Evolutionary conservation across 441 rosid species (phyloP).

Genomic region (Pelargonium australe): DNA sequence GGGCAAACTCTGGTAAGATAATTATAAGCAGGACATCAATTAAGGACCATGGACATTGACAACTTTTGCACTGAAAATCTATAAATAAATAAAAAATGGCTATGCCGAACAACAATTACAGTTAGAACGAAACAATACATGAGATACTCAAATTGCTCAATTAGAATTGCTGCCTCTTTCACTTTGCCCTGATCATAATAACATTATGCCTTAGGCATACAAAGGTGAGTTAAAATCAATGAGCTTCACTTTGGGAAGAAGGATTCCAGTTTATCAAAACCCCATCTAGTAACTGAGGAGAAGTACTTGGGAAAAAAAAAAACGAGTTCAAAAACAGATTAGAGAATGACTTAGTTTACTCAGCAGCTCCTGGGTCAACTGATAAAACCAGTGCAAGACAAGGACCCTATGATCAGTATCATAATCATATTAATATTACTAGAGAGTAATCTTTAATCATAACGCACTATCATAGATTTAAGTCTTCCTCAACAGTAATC

Average conservation of each 20-base stretch:
- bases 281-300: too few species aligned
- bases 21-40: background rate
- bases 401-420: background rate
- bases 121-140: background rate
- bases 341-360: background rate
- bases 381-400: background rate
- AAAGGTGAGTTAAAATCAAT: background rate
- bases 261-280: background rate
- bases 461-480: too few species aligned
- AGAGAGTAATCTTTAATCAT: too few species aligned
- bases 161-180: background rate
- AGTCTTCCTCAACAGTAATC: too few species aligned
- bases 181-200: constrained; percentile 3
- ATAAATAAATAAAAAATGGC: background rate
- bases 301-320: background rate
- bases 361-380: background rate
- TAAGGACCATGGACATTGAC: constrained; percentile 3
- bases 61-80: background rate
- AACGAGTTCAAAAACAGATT: background rate
- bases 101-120: background rate
- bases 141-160: background rate
- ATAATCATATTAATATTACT: too few species aligned
- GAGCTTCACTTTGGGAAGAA: background rate
- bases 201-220: background rate
- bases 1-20: constrained; percentile 1